Conservation (phyloP, 306 rosid species). For the Acacia confusa region DNA sequence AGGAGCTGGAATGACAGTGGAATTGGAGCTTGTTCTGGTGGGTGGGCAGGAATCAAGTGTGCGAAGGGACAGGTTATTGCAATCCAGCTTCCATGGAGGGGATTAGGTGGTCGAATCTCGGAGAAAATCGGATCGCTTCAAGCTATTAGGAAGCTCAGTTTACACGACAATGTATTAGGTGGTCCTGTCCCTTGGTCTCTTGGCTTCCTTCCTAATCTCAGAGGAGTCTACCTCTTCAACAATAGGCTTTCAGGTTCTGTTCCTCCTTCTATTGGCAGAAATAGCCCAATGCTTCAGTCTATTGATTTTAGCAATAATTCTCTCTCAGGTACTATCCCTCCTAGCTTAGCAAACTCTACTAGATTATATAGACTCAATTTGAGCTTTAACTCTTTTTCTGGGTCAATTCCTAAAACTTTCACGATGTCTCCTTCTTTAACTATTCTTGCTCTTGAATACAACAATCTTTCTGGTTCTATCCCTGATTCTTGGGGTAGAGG, state of each 20-base stretch:
- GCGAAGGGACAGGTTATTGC: constrained; percentile 83
- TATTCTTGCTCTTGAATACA: constrained; percentile 68
- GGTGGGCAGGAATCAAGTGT: constrained; percentile 93
- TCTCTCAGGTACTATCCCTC: constrained; percentile 70
- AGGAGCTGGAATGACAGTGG: constrained; percentile 89
- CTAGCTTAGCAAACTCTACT: constrained; percentile 65
- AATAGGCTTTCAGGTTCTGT: constrained; percentile 81
- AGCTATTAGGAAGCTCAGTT: constrained; percentile 72
- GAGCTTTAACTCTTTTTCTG: constrained; percentile 81
- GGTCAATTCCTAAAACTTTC: constrained; percentile 66
- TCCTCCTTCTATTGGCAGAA: constrained; percentile 79
- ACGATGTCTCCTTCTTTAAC: constrained; percentile 50
- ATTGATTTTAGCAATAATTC: constrained; percentile 77
- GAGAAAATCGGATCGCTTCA: constrained; percentile 79
- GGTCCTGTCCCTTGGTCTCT: constrained; percentile 71
- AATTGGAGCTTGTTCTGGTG: constrained; percentile 78
- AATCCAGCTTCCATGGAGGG: constrained; percentile 93
- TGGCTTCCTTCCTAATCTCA: constrained; percentile 71
- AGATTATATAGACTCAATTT: constrained; percentile 69
- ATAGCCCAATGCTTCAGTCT: constrained; percentile 73
- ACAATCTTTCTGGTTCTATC: constrained; percentile 71
- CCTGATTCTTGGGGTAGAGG: constrained; percentile 64
- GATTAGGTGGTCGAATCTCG: constrained; percentile 74
- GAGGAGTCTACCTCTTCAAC: constrained; percentile 93
- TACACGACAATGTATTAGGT: constrained; percentile 67